Conservation (phyloP, 2,329 filamentous ascomycete species). For the Aureobasidium sp. region DNA sequence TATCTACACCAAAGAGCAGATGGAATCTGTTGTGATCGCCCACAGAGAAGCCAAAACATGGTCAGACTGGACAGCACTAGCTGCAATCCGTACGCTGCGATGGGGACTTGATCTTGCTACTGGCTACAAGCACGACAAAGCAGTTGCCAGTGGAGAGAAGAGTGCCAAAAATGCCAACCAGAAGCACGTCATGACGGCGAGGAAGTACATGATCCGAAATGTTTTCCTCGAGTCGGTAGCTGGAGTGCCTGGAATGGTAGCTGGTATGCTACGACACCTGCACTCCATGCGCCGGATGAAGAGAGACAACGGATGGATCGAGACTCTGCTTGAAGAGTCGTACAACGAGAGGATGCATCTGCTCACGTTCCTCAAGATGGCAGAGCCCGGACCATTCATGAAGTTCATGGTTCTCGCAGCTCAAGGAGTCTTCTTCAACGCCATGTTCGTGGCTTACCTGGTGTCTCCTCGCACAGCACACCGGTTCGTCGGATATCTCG, state of each 20-base stretch:
- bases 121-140: slow-evolving; percentile 65
- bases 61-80: slow-evolving; percentile 72
- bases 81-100: slow-evolving; percentile 65
- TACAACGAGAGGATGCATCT: slow-evolving; percentile 49
- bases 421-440: slow-evolving; percentile 95
- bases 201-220: slow-evolving; percentile 83
- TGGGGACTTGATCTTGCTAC: slow-evolving; percentile 77
- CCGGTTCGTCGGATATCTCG: slow-evolving; percentile 92
- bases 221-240: slow-evolving; percentile 93
- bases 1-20: slow-evolving; percentile 66
- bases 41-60: slow-evolving; percentile 65
- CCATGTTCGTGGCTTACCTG: slow-evolving; percentile 82
- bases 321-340: slow-evolving; percentile 28
- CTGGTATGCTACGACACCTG: slow-evolving; percentile 85
- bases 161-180: slow-evolving; percentile 44
- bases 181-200: slow-evolving; percentile 65
- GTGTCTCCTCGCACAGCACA: slow-evolving; percentile 81
- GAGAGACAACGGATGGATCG: slow-evolving; percentile 87
- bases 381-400: slow-evolving; percentile 78
- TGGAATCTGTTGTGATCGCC: slow-evolving; percentile 63
- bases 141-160: slow-evolving; percentile 29
- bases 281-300: slow-evolving; percentile 76
- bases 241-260: slow-evolving; percentile 94
- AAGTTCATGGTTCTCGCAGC: slow-evolving; percentile 82
- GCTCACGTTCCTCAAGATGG: slow-evolving; percentile 86